Evolutionary conservation across 2,329 filamentous ascomycete species (phyloP).

Genomic region (Trichoderma gracile): DNA sequence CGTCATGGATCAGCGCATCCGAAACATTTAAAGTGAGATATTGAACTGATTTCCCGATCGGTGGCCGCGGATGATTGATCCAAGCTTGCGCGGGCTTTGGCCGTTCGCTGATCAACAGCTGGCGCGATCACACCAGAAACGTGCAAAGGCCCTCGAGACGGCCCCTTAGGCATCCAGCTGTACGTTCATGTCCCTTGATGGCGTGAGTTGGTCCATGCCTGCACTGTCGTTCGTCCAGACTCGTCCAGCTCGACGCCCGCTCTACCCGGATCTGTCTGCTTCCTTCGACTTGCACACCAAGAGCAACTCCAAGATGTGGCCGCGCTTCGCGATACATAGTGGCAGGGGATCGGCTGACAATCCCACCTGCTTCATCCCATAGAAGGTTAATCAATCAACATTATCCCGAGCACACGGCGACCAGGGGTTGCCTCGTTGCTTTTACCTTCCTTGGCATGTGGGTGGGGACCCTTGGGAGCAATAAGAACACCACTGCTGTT

Average conservation of each 20-base stretch:
- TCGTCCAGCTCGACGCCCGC: not conserved
- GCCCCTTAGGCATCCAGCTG: not conserved
- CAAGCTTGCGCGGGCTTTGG: conserved; percentile 10
- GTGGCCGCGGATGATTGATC: conserved; percentile 3
- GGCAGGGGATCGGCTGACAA: conserved; percentile 21
- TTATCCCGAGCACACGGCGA: conserved; percentile 22
- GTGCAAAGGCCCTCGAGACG: not conserved
- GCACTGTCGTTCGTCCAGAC: not conserved
- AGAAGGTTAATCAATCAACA: conserved; percentile 22
- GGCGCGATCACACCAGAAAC: conserved; percentile 5
- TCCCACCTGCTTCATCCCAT: conserved; percentile 12
- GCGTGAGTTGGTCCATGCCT: not conserved
- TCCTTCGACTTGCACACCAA: not conserved
- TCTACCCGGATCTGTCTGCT: not conserved
- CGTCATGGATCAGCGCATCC: conserved; percentile 15
- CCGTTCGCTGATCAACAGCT: conserved; percentile 1
- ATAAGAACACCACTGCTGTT: not conserved
- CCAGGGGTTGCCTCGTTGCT: conserved; percentile 20
- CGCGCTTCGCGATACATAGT: not conserved
- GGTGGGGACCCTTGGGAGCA: conserved; percentile 13
- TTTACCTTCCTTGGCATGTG: conserved; percentile 11
- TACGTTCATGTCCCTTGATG: not conserved
- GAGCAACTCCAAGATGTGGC: not conserved
- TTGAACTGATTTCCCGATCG: conserved; percentile 12
- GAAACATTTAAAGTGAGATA: conserved; percentile 21